Base-by-base conservation (phyloP, 495 filamentous ascomycete species). In the Ascobolus immersus region DNA sequence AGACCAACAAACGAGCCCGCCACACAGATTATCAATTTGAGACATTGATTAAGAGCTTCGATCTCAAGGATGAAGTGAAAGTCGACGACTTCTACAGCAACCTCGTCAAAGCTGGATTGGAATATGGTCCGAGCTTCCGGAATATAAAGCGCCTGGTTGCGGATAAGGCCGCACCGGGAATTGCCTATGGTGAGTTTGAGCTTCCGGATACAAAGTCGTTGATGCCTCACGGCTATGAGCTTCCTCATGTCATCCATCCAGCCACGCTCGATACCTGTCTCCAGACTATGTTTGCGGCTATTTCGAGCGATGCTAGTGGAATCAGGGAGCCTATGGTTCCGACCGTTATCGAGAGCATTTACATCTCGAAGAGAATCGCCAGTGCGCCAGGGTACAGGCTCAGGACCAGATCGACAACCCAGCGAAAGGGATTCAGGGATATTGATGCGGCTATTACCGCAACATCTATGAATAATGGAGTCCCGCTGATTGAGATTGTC, bases 81-180 rank as follows among this genome's bases (percentile, higher is more conserved):
- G 3, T 0, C 3, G 7, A 25, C 23, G 23, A n/a, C 23, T 9
- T 32, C 18, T 42, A 42, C 17, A 31, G 39, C 4, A 30, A 29
- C n/a, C 14, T 44, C 13, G 19, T 14, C 14, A 22, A 13, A 8
- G 34, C 34, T 11, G 39, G 42, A 6, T 21, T 42, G 18, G 23
- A 44, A 19, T 42, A 39, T 32, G 42, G 42, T 6, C 32, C 39
- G 14, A 31, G 23, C n/a, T 43, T 43, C 21, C 38, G 33, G 11
- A 22, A 22, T 12, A 9, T 37, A 21, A 2, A 21, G 29, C 2
- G 23, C 36, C 9, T 14, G 12, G 5, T 24, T 34, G 9, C 15
- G 13, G 6, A 14, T 24, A 5, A 32, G 28, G 7, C 28, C 17
- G n/a, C 31, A 34, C n/a, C 31, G 14, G 17, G 11, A 34, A 4